Percentiles rank a stretch among this genome's conserved stretches.
These are phyloP conservation scores for Eucalyptus fibrosa DNA, from an alignment of 345 rosid genomes.

Conservation along the genomic window DNA sequence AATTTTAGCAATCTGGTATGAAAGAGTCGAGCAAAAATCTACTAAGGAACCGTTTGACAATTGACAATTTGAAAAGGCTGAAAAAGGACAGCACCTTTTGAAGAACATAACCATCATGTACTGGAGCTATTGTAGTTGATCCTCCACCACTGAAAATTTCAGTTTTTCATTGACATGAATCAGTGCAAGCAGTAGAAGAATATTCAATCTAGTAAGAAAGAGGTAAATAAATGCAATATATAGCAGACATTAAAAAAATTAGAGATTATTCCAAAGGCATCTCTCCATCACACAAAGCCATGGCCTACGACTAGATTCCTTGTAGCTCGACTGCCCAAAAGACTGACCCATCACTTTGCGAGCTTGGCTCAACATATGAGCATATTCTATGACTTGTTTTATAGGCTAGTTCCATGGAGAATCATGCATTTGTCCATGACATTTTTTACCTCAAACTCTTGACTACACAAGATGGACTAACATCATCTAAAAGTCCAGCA, in stretches of 20 bases:
- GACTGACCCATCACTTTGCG: neutral
- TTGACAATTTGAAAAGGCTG: neutral
- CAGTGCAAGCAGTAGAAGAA: neutral
- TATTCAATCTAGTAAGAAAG: neutral
- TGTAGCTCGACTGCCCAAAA: neutral
- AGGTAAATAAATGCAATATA: neutral
- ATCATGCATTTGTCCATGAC: neutral
- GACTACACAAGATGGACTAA: neutral
- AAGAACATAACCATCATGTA: slow-evolving; percentile 96
- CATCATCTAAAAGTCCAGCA: neutral
- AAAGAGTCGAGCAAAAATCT: neutral
- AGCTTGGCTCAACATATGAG: neutral
- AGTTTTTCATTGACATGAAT: neutral
- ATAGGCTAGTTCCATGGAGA: neutral
- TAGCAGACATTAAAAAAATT: neutral
- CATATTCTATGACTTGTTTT: neutral
- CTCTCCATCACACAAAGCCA: neutral
- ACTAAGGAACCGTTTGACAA: neutral
- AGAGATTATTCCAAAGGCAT: neutral
- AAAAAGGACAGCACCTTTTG: slow-evolving; percentile 54
- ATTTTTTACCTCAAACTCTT: neutral
- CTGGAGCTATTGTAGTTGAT: slow-evolving; percentile 90
- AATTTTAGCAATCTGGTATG: neutral
- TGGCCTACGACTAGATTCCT: neutral
- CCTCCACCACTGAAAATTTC: slow-evolving; percentile 78